phyloP scores from a whole-genome alignment of 2,329 filamentous ascomycete species.

The Sclerotinia spermophila region DNA sequence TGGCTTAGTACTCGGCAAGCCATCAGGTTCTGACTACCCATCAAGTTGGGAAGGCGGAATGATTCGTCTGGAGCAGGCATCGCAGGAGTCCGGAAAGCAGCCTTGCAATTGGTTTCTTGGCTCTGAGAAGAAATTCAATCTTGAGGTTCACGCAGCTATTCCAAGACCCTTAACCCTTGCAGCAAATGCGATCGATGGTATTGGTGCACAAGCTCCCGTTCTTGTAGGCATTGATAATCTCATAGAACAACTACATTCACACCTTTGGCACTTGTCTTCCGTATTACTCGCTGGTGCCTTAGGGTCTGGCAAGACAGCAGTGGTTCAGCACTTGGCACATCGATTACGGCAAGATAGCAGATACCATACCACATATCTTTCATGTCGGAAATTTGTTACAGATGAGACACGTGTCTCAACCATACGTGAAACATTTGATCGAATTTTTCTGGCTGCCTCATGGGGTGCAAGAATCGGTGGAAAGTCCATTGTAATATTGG shows the following conservation, averaged over 20 bases:
- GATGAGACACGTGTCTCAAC: constrained; percentile 87
- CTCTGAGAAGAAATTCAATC: constrained; percentile 65
- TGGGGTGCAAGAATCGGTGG: constrained; percentile 90
- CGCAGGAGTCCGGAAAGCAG: constrained; percentile 46
- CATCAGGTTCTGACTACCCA: constrained; percentile 49
- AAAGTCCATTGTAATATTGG: constrained; percentile 77
- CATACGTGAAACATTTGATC: constrained; percentile 82
- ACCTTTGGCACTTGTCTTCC: constrained; percentile 81
- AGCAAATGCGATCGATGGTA: constrained; percentile 38
- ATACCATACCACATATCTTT: constrained; percentile 81
- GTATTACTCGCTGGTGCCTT: constrained; percentile 85
- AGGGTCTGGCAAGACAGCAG: constrained; percentile 83
- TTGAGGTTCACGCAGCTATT: constrained; percentile 75
- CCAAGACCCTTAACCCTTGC: constrained; percentile 57
- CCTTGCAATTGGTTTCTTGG: constrained; percentile 69
- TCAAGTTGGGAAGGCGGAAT: constrained; percentile 80
- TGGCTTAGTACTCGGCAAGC: constrained; percentile 68
- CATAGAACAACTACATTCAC: constrained; percentile 67
- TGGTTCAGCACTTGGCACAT: constrained; percentile 73
- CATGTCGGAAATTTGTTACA: constrained; percentile 81
- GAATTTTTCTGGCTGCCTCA: constrained; percentile 81
- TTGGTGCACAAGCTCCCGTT: constrained; percentile 50
- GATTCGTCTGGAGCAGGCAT: constrained; percentile 67
- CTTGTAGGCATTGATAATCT: constrained; percentile 83
- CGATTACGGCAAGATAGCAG: constrained; percentile 67